Base-by-base conservation (phyloP, 129 eudicot genomes). In the Escallonia rubra region DNA sequence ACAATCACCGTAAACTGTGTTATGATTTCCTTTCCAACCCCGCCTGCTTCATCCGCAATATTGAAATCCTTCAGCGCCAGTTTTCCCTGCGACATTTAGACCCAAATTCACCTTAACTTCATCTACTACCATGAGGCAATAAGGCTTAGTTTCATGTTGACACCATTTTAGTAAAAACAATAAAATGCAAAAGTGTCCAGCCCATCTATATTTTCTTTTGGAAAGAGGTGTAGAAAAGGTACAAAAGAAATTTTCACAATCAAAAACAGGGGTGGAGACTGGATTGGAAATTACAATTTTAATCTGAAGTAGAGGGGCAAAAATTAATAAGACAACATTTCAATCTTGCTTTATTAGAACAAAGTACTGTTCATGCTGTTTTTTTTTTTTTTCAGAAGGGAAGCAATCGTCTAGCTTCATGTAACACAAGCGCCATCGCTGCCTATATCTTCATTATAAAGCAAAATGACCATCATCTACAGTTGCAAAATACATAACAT, bases 31-130 rank as follows among this genome's bases (percentile, higher is more conserved):
- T 66, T 88, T 57, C 82, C 63, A 59, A 71, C 85, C 72, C 96
- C 96, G 61, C 87, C 87, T 60, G 96, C 91, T 72, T 63, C 77
- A 0, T 74, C 55, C 48, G 64, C 85, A 67, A 88, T 85, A 73
- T 88, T 78, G 77, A 88, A 88, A 78, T 87, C 86, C 81, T 84
- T 76, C 78, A 70, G 72, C 63, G 71, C 82, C 65, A 55, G 72
- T 15, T 47, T 48, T 61, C 81, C 90, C 95, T 87, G 76, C 66
- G 73, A 71, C 12, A 71, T 43, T 47, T 23, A 47, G 15, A 49
- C 54, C 54, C 52, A 72, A 34, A 54, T 43, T 59, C 48, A 70
- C 44, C 14, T 38, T 38, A 59, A 7, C 14, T 53, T 43, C 48
- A 43, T 54, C 13, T 11, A 6, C 3, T 54, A 34, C 34, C 16